Evolutionary conservation across 2,329 filamentous ascomycete species (phyloP), one percentile per base, ranked within the genome.

Genomic region (Coniella lustricola): DNA sequence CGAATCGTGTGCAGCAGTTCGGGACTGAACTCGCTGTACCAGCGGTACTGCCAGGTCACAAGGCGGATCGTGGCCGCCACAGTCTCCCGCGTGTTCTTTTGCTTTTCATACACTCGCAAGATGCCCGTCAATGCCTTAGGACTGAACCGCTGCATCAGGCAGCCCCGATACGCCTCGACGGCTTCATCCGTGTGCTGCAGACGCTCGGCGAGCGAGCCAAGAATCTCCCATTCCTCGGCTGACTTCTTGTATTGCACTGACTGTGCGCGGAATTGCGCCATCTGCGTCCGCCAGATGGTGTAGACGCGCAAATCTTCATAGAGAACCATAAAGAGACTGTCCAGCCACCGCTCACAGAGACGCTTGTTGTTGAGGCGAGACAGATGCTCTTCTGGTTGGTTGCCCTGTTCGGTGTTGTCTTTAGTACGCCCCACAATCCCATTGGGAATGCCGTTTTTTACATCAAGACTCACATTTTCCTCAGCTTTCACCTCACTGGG

Each of bases 21-120:
- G 1, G 93, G 93, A 16, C 90, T 96, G 70, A 98, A 98, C 78
- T 98, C 93, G 49, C 90, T 96, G 71, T 98, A 98, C 93, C 93
- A 98, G 57, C 93, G 79, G 69, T 96, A 98, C 70, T 98, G 93
- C 93, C 93, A 98, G 12, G 91, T 93, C 31, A 97, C 88, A 36
- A 98, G 73, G 45, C 90, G 77, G 56, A 98, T 96, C 50, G 96
- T 75, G n/a, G 87, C 84, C 22, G 83, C 85, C 7, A 97, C 77
- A 49, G 84, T 88, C 52, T 90, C 86, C 53, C 89, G 75, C 3
- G 87, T 90, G 67, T 87, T 88, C 60, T 85, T 87, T 50, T 77
- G 76, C 62, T 80, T 80, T 67, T 94, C 86, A 57, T 90, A 89
- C 41, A 88, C 76, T 47, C 82, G 83, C 44, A 97, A 71, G 48